Evolutionary conservation across 805 yeast species (phyloP).

Genomic region (Kazachstania psychrophila): DNA sequence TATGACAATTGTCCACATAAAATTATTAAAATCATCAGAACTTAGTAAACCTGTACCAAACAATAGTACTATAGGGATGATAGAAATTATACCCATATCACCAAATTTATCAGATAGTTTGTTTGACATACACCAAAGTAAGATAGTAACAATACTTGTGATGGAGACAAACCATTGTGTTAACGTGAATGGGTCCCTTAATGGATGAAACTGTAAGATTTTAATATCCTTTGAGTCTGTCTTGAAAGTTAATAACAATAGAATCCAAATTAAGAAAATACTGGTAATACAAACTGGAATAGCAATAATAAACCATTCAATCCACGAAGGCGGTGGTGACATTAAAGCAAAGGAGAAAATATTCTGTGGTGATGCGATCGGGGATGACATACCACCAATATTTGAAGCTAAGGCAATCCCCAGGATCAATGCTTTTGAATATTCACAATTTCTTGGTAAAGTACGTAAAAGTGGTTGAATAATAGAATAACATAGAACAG

Average conservation of each 20-base stretch:
- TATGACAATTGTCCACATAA: conserved; percentile 92
- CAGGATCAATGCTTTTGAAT: conserved; percentile 73
- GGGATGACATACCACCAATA: conserved; percentile 95
- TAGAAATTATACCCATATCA: conserved; percentile 93
- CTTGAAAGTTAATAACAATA: conserved; percentile 57
- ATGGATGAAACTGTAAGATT: conserved; percentile 37
- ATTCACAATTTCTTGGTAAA: conserved; percentile 65
- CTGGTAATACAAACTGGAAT: conserved; percentile 67
- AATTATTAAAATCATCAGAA: conserved; percentile 88
- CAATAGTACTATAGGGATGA: conserved; percentile 81
- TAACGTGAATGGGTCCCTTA: conserved; percentile 58
- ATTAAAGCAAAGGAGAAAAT: conserved; percentile 81
- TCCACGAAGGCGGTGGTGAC: conserved; percentile 82
- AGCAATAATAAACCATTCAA: conserved; percentile 84
- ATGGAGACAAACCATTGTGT: conserved; percentile 67
- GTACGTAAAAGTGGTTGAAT: conserved; percentile 85
- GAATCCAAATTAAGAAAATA: conserved; percentile 61
- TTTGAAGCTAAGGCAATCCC: conserved; percentile 92
- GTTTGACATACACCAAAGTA: conserved; percentile 84
- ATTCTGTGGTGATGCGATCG: conserved; percentile 95
- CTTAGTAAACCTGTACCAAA: conserved; percentile 84
- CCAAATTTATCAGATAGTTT: conserved; percentile 68
- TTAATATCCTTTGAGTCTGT: conserved; percentile 39
- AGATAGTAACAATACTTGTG: conserved; percentile 64
- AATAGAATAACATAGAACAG: conserved; percentile 83